Evolutionary conservation across 192 early-diverging fungal species (phyloP), one percentile per base, ranked within the genome.

Genomic region (Spinellus fusiger): DNA sequence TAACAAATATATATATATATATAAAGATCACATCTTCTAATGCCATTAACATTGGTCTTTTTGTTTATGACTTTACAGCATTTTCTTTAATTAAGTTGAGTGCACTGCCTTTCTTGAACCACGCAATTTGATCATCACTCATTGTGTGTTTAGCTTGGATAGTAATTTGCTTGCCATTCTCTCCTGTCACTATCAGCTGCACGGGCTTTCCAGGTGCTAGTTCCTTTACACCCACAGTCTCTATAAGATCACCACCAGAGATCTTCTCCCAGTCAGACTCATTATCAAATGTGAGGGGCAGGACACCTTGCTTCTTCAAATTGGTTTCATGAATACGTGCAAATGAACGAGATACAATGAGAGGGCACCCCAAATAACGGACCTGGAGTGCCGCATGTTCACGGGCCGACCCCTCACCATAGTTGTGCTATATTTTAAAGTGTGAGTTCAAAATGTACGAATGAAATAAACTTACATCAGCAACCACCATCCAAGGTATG

Each of bases 321-420:
- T 98, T 99, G 53, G 95, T 99, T 73, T 99, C 93, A 69, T 99
- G 96, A 79, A 99, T 99, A 65, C 96, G 91, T 25, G 95, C 96
- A 88, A 99, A 99, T 22, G 92, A 94, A 50, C 88, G 83, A 7
- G 90, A 84, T 60, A 99, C 71, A 20, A 99, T 89, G 59, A 90
- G 63, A 28, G 82, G 81, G 73, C 93, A 86, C 50, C 93, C 93
- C 28, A 94, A 70, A 73, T 89, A 93, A 29, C 93, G 85, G 46
- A 92, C 86, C 73, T 93, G 89, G 66, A 94, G 78, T 26, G 91
- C 91, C 5, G 92, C 93, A 66, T 93, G 91, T 65, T 94, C 93
- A 62, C 93, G 89, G n/a, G 93, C 92, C 7, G 90, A 92, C 18
- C 93, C 92, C 72, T 94, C 93, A 59, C 93, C 93, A 69, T 94